Base-by-base conservation (phyloP, 2,329 filamentous ascomycete genomes). In the Parascedosporium putredinis region DNA sequence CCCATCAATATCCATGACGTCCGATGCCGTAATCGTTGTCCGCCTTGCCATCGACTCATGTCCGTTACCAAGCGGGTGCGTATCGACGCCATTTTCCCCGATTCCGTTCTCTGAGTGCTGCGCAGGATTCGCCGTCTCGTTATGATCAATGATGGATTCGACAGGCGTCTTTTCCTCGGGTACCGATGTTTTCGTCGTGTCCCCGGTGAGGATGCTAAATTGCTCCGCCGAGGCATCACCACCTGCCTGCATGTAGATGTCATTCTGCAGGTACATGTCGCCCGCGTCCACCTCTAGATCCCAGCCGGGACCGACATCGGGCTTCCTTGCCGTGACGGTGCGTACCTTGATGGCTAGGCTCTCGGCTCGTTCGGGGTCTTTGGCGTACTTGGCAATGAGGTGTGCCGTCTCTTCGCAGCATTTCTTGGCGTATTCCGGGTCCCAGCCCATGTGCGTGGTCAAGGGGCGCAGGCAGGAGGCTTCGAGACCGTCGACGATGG, bases 381-480 rank as follows among this genome's bases (percentile, higher is more conserved):
- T 70, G 25, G 75, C 73, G 22, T 76, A 60, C 16, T 62, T 57
- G 51, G 71, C 73, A 57, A 78, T 61, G 53, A 78, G 74, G 50
- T 67, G 60, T 2, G 71, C 72, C 4, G 72, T 67, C 47, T 64
- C 56, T 49, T 73, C 69, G 56, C 75, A 76, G 22, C 68, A 63
- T 24, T 61, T 60, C 44, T 72, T 69, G 51, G 74, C 75, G 29
- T 70, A 63, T 1, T 74, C 67, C 1, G 72, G 62, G 20, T 72
- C 68, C 75, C 75, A 79, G 6, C 65, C 72, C 63, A 76, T 70
- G 45, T 75, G 64, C 54, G 68, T 70, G 1, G 75, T 79, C 51
- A 80, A 64, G 9, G 73, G 64, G 29, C 77, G 67, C 53, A 80
- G 58, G 36, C 64, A 69, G 27, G 63, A 59, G 9, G 74, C 67